These are phyloP conservation scores for Ilex asprella DNA, from an alignment of 257 asterid species.

Conservation along the genomic window DNA sequence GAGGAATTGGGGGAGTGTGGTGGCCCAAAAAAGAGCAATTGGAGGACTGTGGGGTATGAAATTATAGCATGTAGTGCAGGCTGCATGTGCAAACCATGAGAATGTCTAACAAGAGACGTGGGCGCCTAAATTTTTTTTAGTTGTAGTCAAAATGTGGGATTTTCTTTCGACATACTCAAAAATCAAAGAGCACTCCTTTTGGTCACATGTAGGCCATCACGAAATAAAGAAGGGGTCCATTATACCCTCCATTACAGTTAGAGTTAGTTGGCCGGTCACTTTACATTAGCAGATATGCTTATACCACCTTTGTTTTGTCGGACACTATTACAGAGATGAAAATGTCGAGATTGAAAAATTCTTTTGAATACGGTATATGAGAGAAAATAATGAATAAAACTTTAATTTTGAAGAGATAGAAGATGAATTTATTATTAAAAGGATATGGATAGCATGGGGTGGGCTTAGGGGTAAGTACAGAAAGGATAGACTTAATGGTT, in stretches of 20 bases:
- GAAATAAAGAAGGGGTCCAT: background rate
- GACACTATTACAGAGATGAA: no score
- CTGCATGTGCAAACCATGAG: conserved; percentile 41
- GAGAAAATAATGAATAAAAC: no score
- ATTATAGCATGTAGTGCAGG: conserved; percentile 28
- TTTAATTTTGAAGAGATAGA: no score
- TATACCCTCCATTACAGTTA: background rate
- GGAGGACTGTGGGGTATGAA: conserved; percentile 30
- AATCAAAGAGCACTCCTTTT: background rate
- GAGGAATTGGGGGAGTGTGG: conserved; percentile 29
- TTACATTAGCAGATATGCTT: background rate
- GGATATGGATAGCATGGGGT: no score
- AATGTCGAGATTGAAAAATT: no score
- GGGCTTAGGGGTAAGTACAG: no score
- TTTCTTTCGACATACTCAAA: conserved; percentile 10
- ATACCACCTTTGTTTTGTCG: background rate
- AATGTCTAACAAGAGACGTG: conserved; percentile 26
- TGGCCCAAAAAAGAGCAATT: no score
- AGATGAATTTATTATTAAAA: no score
- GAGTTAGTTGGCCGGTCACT: background rate
- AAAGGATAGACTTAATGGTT: no score
- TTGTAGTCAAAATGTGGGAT: conserved; percentile 14
- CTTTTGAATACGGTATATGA: no score
- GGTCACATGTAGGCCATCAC: background rate
- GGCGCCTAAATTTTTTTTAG: conserved; percentile 10